A percentile compares a stretch with the other conserved stretches of the same genome.
Conservation (phyloP, 1,139 yeast genomes). For the Geotrichum klebahnii region DNA sequence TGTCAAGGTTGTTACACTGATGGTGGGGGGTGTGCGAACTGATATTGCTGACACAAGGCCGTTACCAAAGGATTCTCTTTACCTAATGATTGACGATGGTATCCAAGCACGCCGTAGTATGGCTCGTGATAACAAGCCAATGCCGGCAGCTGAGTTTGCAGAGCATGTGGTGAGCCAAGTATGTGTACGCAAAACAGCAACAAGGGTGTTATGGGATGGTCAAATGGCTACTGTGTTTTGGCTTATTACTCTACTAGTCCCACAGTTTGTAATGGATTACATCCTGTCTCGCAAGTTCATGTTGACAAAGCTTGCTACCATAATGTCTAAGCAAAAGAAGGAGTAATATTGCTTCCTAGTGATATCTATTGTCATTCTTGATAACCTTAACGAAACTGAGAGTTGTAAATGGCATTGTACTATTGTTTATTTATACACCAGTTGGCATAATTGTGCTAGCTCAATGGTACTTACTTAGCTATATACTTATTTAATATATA, state of each 20-base stretch:
- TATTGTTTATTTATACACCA: too few relatives aligned
- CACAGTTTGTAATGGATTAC: too few relatives aligned
- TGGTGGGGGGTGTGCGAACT: slow-evolving; percentile 67
- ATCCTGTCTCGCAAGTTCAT: too few relatives aligned
- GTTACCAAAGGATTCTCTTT: slow-evolving; percentile 55
- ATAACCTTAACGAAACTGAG: too few relatives aligned
- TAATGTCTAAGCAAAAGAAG: too few relatives aligned
- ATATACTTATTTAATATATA: too few relatives aligned
- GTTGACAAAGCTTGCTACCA: too few relatives aligned
- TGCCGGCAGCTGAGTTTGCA: slow-evolving; percentile 57
- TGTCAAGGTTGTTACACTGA: slow-evolving; percentile 64
- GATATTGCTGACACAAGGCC: slow-evolving; percentile 56
- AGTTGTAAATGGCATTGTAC: too few relatives aligned
- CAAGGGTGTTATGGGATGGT: slow-evolving; percentile 55
- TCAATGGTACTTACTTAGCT: too few relatives aligned
- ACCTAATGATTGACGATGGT: slow-evolving; percentile 47
- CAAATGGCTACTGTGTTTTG: slow-evolving; percentile 45
- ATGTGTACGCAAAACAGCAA: slow-evolving; percentile 41
- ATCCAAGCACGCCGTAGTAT: slow-evolving; percentile 53
- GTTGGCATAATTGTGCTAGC: too few relatives aligned
- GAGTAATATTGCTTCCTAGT: too few relatives aligned
- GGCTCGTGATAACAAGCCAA: slow-evolving; percentile 59
- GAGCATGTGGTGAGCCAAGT: slow-evolving; percentile 51
- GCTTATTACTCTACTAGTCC: slow-evolving; percentile 41
- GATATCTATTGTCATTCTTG: too few relatives aligned